Evolutionary conservation across 257 asterid species (phyloP).

Genomic region (Thymus quinquecostatus): DNA sequence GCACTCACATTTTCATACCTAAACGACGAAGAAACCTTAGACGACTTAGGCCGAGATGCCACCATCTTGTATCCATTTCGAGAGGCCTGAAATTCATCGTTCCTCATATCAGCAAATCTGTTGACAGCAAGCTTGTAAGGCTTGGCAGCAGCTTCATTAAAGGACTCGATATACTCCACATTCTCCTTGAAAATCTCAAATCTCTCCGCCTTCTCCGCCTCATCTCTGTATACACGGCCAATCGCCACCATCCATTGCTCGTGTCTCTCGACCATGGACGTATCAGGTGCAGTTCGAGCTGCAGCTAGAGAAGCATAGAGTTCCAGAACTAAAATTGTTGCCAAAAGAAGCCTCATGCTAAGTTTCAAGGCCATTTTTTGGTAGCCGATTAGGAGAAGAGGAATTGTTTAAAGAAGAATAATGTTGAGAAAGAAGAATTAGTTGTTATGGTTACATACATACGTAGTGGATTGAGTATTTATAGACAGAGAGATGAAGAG

Average conservation of each 20-base stretch:
- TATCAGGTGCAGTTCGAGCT: slow-evolving; percentile 39
- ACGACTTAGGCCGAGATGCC: slow-evolving; percentile 9
- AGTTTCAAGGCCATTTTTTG: background rate
- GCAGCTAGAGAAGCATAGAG: slow-evolving; percentile 31
- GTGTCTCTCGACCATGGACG: slow-evolving; percentile 34
- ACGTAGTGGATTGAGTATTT: background rate
- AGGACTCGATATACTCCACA: slow-evolving; percentile 41
- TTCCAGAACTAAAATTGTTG: slow-evolving; percentile 28
- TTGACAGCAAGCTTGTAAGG: slow-evolving; percentile 45
- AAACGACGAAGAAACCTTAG: slow-evolving; percentile 28
- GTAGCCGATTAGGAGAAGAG: background rate
- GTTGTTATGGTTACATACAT: background rate
- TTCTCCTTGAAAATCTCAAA: slow-evolving; percentile 45
- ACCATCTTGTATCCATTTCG: slow-evolving; percentile 36
- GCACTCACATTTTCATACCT: slow-evolving; percentile 39
- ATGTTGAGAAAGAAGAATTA: background rate
- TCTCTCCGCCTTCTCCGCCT: slow-evolving; percentile 40
- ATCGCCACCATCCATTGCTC: slow-evolving; percentile 44
- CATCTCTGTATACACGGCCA: slow-evolving; percentile 47
- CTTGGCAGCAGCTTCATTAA: slow-evolving; percentile 28
- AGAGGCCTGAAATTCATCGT: slow-evolving; percentile 41
- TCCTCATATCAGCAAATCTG: slow-evolving; percentile 49
- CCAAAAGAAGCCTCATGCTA: slow-evolving; percentile 24
- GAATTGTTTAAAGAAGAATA: background rate
- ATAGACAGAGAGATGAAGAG: slow-evolving; percentile 10